Base-by-base conservation (phyloP, 1,284 basidiomycete genomes). In the Apiotrichum gracile region DNA sequence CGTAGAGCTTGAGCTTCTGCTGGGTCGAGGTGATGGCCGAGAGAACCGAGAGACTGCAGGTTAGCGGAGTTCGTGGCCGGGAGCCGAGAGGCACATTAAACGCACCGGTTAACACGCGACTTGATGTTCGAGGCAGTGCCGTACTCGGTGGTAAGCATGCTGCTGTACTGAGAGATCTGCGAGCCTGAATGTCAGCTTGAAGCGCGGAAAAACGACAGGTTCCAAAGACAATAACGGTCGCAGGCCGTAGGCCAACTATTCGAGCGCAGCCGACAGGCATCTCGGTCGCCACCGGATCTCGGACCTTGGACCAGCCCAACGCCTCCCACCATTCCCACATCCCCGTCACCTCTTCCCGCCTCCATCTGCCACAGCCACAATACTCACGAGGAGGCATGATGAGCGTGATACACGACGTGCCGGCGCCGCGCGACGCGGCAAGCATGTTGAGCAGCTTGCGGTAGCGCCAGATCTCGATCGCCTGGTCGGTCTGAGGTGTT, bases 11-110 rank as follows among this genome's bases (percentile, higher is more conserved):
- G 60, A 98, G 82, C 63, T 93, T 85, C 66, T 98, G 93, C 77
- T 99, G 94, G n/a, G 96, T 97, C 67, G 90, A 93, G 21, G 94
- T 97, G 72, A 99, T 98, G 59, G 96, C 96, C 43, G 94, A 91
- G 46, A 98, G 82, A 25, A 98, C 96, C 33, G 94, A 99, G 35
- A 97, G 83, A 64, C 72, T 72, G 50, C 7, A 7, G 29, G 47
- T 33, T 8, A 16, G 17, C 8, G 33, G 29, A 50, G 49, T 21
- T 39, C 4, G 25, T n/a, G 29, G 38, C 10, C 14, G 14, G 14
- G 14, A 13, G 41, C 27, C 5, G 14, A 6, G 5, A 26, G 40
- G n/a, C n/a, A n/a, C n/a, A n/a, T n/a, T n/a, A 7, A 10, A 59
- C 66, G 27, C 25, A 73, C 69, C 94, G 85, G 80, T 98, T 98